Percentiles rank a stretch among this genome's conserved stretches.
These are phyloP conservation scores for Bromus sterilis DNA, from an alignment of 176 grass and related monocot species.

Conservation along the genomic window DNA sequence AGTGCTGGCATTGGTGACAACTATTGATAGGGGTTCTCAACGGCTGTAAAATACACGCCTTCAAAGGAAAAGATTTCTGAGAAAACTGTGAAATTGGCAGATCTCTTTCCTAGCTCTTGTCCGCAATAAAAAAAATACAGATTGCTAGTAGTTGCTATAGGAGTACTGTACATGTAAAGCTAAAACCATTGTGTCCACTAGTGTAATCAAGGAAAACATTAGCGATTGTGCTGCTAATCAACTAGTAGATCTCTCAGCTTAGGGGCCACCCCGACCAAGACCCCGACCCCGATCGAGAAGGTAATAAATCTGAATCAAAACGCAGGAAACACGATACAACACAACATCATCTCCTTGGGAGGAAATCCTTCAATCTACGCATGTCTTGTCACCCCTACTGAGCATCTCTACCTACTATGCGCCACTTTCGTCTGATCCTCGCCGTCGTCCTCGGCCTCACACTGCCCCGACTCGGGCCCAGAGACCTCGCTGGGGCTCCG, in stretches of 20 bases:
- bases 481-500: slow-evolving; percentile 68
- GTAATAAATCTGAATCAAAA: not conserved
- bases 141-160: not conserved
- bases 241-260: not conserved
- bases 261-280: not conserved
- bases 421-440: slow-evolving; percentile 34
- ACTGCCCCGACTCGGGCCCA: slow-evolving; percentile 54
- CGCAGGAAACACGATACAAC: not conserved
- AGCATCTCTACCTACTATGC: slow-evolving; percentile 19
- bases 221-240: not conserved
- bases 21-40: too few relatives aligned
- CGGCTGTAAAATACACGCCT: not conserved
- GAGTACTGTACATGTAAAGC: not conserved
- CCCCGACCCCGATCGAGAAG: too few relatives aligned
- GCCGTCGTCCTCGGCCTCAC: slow-evolving; percentile 49
- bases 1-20: too few relatives aligned
- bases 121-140: not conserved
- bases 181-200: not conserved
- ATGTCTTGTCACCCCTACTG: not conserved
- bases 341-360: not conserved
- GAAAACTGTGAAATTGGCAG: not conserved
- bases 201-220: not conserved
- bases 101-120: too few relatives aligned
- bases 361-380: not conserved
- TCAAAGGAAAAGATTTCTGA: too few relatives aligned